phyloP scores from a whole-genome alignment of 2,329 filamentous ascomycete genomes.

The Aspergillus pseudoviridinutans region DNA sequence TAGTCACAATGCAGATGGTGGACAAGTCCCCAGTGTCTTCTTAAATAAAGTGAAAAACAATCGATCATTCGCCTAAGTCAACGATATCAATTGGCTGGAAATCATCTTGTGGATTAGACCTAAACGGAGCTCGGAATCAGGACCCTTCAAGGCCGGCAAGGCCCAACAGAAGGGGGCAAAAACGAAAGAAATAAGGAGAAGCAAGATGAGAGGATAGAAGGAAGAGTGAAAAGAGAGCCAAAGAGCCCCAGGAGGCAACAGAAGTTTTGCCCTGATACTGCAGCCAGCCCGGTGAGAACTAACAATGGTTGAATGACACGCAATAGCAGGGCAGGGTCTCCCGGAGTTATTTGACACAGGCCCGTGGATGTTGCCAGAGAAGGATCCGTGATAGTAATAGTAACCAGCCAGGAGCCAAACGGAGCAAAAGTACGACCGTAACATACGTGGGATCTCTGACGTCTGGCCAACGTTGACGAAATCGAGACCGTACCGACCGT shows the following conservation, averaged over 20 bases:
- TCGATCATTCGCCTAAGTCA: neutral
- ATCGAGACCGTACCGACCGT: conserved; percentile 1
- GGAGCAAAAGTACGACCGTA: neutral
- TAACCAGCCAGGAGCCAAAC: neutral
- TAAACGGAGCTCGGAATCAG: neutral
- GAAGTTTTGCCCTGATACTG: neutral
- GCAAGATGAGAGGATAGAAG: neutral
- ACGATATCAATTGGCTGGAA: neutral
- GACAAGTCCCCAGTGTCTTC: neutral
- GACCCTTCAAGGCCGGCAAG: neutral
- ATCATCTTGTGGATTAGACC: neutral
- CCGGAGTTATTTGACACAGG: neutral
- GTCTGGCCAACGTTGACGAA: conserved; percentile 5
- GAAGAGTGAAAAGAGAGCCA: neutral
- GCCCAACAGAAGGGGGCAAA: neutral
- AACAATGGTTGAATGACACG: neutral
- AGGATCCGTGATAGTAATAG: neutral
- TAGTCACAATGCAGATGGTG: neutral
- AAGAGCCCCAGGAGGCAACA: neutral
- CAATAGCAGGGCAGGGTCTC: neutral
- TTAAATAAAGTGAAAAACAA: neutral
- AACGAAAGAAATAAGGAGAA: neutral
- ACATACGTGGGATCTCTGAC: conserved; percentile 1
- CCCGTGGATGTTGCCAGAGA: neutral
- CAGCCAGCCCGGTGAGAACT: neutral